Evolutionary conservation across 805 yeast species (phyloP).

Genomic region (Kazachstania psychrophila): DNA sequence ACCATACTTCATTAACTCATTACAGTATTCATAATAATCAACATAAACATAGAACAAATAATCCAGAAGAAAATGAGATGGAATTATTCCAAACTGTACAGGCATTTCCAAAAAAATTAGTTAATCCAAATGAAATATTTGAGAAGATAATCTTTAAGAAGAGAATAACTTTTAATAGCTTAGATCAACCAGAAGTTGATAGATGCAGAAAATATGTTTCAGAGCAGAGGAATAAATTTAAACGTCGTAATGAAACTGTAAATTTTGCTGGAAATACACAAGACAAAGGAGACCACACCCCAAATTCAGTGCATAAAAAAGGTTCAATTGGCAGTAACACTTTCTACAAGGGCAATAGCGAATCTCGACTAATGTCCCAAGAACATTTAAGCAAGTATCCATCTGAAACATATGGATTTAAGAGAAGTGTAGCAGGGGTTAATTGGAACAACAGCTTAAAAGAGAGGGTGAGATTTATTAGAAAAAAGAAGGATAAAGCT

Average conservation of each 20-base stretch:
- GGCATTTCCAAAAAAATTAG: conserved; percentile 59
- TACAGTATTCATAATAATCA: conserved; percentile 3
- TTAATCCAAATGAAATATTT: conserved; percentile 62
- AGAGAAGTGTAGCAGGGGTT: conserved; percentile 39
- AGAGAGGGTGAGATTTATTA: conserved; percentile 41
- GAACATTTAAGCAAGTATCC: conserved; percentile 28
- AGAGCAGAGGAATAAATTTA: conserved; percentile 41
- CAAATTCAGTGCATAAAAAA: not conserved
- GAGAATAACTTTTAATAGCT: conserved; percentile 59
- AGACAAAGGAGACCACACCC: conserved; percentile 7
- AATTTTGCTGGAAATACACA: conserved; percentile 1
- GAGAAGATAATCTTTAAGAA: conserved; percentile 64
- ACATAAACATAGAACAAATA: conserved; percentile 1
- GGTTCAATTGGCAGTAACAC: not conserved
- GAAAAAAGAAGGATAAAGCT: conserved; percentile 18
- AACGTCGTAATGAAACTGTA: conserved; percentile 17
- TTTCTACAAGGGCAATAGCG: not conserved
- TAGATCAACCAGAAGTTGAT: conserved; percentile 74
- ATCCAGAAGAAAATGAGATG: conserved; percentile 38
- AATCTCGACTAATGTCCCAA: conserved; percentile 9
- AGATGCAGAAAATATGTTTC: conserved; percentile 72
- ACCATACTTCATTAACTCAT: not conserved
- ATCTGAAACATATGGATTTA: conserved; percentile 37
- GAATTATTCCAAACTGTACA: conserved; percentile 80
- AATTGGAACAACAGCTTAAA: conserved; percentile 56